A percentile compares a stretch with the other conserved stretches of the same genome.
Conservation (phyloP, 345 rosid genomes). For the Dipteronia sinensis region DNA sequence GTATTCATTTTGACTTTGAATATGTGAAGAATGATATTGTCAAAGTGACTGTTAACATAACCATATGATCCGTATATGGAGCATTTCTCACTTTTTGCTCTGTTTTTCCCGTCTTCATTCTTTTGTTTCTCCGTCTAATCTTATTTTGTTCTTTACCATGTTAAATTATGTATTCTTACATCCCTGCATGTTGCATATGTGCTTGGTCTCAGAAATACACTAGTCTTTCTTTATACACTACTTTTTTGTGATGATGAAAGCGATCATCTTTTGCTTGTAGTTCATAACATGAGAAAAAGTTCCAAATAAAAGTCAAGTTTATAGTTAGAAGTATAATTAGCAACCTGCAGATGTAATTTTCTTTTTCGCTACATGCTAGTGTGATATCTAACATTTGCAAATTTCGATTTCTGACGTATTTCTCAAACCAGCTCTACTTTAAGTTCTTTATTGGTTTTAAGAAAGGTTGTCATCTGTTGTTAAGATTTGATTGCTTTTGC, state of each 20-base stretch:
- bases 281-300: too few relatives aligned
- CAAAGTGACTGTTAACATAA: not conserved
- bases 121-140: not conserved
- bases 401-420: not conserved
- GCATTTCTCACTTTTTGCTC: not conserved
- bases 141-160: not conserved
- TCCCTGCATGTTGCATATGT: not conserved
- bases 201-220: not conserved
- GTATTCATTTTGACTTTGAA: not conserved
- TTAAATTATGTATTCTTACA: not conserved
- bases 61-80: not conserved
- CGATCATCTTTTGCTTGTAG: not conserved
- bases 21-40: not conserved
- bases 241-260: not conserved
- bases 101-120: not conserved
- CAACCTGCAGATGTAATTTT: too few relatives aligned
- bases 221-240: not conserved
- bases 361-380: too few relatives aligned
- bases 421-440: not conserved
- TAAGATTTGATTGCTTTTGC: not conserved
- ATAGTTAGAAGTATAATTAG: too few relatives aligned
- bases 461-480: not conserved
- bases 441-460: not conserved
- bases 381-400: too few relatives aligned
- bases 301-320: too few relatives aligned